Evolutionary conservation across 129 eudicot species (phyloP), one percentile per base, ranked within the genome.

Genomic region (Centrapalus pauciflorus): DNA sequence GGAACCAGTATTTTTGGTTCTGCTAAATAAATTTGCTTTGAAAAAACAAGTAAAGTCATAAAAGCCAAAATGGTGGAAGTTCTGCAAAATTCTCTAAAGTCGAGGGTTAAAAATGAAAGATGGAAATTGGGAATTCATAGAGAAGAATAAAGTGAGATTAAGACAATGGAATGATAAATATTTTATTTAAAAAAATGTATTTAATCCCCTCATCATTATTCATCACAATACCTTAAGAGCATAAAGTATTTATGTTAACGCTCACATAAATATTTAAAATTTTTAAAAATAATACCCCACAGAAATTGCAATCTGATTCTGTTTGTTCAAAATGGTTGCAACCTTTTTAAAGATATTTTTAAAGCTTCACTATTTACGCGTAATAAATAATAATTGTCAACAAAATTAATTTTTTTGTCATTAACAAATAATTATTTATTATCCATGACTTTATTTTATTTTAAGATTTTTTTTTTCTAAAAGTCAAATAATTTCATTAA

Each of bases 131-230:
- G 43, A 38, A 55, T 35, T 55, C 35, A 28, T n/a, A 54, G 64
- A 48, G 40, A 34, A 62, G 77, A 61, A 72, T 61, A 72, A 72
- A 72, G 77, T 50, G 63, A 49, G 77, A 72, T 61, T 24, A 61
- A 34, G 70, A 62, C 70, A 51, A 48, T 17, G 21, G 77, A 72
- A 72, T 70, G 45, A 27, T 13, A 23, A 58, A 27, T 13, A 23
- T 50, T 32, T 34, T 14, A 35, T 11, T 12, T 49, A 17, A 25
- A 67, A 54, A 54, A 16, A 11, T 16, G 21, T 57, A 27, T 49
- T 16, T 69, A 56, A 19, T 69, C 23, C 25, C 72, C 55, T 37
- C 11, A 49, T 21, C 20, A 69, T 54, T n/a, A n/a, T n/a, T n/a
- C 56, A 13, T 40, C 35, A 62, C 21, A 35, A 35, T 14, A 3